These are phyloP conservation scores for Pseudocercospora macadamiae DNA, from an alignment of 2,329 filamentous ascomycete species.

Conservation along the genomic window DNA sequence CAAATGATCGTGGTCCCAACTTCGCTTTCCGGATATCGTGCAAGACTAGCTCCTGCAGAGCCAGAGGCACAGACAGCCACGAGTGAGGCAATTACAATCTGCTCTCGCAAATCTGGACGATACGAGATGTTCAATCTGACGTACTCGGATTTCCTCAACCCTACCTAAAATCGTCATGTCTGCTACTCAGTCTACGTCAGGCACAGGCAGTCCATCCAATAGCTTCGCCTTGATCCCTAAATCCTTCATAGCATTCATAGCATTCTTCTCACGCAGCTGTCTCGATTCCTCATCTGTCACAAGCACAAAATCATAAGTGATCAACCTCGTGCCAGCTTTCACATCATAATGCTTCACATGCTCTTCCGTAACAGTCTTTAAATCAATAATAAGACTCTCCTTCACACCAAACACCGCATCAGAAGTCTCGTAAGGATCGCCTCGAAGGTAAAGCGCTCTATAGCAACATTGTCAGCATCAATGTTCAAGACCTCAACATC, in stretches of 20 bases:
- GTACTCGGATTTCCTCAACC: background rate
- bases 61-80: too few species aligned
- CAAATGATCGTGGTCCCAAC: too few species aligned
- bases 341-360: constrained; percentile 65
- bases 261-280: constrained; percentile 66
- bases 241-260: constrained; percentile 67
- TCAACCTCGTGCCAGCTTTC: constrained; percentile 60
- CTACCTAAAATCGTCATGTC: too few species aligned
- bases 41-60: too few species aligned
- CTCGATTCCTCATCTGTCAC: constrained; percentile 71
- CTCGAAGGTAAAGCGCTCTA: constrained; percentile 75
- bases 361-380: constrained; percentile 56
- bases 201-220: constrained; percentile 74
- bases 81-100: too few species aligned
- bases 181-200: constrained; percentile 66
- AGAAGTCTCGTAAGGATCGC: constrained; percentile 78
- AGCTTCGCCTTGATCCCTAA: constrained; percentile 72
- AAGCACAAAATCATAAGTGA: constrained; percentile 73
- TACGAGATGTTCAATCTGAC: too few species aligned
- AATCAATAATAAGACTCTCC: constrained; percentile 72
- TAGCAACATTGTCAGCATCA: constrained; percentile 18
- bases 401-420: constrained; percentile 90
- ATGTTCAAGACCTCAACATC: background rate
- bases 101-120: too few species aligned
- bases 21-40: too few species aligned